Conservation (phyloP, 371 early-diverging fungal species). For the Dinochytrium kinnereticum region DNA sequence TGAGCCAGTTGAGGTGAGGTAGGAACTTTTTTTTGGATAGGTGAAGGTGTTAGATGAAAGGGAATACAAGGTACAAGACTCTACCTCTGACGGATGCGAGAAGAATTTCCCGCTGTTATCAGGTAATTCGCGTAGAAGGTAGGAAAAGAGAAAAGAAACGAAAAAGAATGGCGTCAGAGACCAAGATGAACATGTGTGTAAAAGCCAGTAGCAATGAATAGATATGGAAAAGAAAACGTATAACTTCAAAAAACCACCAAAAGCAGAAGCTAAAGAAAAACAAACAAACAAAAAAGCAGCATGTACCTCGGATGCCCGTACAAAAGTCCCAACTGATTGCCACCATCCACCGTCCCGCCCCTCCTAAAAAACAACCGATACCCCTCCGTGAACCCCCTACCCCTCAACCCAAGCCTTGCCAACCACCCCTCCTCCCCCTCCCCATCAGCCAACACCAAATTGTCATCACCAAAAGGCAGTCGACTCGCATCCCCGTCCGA, state of each 20-base stretch:
- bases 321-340: not conserved
- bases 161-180: too few relatives aligned
- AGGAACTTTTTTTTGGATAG: conserved; percentile 12
- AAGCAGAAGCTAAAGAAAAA: not conserved
- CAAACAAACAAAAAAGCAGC: not conserved
- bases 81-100: too few relatives aligned
- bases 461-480: not conserved
- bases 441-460: not conserved
- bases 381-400: not conserved
- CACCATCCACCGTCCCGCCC: not conserved
- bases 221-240: too few relatives aligned
- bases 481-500: not conserved
- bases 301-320: conserved; percentile 17
- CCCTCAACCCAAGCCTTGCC: not conserved
- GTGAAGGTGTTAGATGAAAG: too few relatives aligned
- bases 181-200: too few relatives aligned
- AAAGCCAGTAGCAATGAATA: too few relatives aligned
- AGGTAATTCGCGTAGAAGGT: too few relatives aligned
- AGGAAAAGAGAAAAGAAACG: too few relatives aligned
- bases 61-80: too few relatives aligned
- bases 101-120: too few relatives aligned
- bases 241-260: too few relatives aligned
- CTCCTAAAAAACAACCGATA: not conserved
- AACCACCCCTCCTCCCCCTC: not conserved
- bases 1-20: conserved; percentile 8